Conservation (phyloP, 2,329 filamentous ascomycete genomes). For the Chaetomium strumarium region DNA sequence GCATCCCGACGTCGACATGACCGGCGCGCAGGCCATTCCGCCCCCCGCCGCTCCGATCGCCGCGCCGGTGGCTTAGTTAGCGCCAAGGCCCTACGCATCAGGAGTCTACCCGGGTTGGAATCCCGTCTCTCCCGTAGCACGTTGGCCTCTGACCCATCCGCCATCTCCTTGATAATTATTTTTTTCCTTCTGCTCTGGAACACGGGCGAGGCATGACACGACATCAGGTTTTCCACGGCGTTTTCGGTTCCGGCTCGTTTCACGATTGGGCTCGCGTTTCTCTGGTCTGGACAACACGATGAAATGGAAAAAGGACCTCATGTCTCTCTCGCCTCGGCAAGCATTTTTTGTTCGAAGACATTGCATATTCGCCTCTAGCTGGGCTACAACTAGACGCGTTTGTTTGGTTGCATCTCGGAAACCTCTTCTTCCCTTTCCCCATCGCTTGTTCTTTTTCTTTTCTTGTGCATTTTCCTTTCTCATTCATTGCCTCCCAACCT, state of each 20-base stretch:
- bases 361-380: not conserved
- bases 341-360: constrained; percentile 5
- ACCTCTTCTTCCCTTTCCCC: not conserved
- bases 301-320: constrained; percentile 16
- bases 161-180: constrained; percentile 13
- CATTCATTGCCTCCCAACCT: constrained; percentile 15
- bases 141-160: constrained; percentile 12
- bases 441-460: not conserved
- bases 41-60: constrained; percentile 36
- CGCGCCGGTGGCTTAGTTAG: constrained; percentile 34
- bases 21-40: constrained; percentile 34
- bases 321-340: constrained; percentile 12
- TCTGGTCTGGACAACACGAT: constrained; percentile 22
- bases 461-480: not conserved
- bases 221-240: constrained; percentile 22
- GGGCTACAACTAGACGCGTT: not conserved
- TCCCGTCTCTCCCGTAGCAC: constrained; percentile 10
- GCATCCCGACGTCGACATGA: constrained; percentile 39
- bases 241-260: constrained; percentile 22
- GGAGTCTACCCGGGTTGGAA: constrained; percentile 4
- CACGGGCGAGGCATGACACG: constrained; percentile 18
- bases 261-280: constrained; percentile 16
- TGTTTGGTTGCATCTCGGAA: not conserved
- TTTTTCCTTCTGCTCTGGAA: constrained; percentile 9
- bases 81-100: not conserved